Evolutionary conservation across 2,329 filamentous ascomycete species (phyloP).

Genomic region (Fusarium ramigenum): DNA sequence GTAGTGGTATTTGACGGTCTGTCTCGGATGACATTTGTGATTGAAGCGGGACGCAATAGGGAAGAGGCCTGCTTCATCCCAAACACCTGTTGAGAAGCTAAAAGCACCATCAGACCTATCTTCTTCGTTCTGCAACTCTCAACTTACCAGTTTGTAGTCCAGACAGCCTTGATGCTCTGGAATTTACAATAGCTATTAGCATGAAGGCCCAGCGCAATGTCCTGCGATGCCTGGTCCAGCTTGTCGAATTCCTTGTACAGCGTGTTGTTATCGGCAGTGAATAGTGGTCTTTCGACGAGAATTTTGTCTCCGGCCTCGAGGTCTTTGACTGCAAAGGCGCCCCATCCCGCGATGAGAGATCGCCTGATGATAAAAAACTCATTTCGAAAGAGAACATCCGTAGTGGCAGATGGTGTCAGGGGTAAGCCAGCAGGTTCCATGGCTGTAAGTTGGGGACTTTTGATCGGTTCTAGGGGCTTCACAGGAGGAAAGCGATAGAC

Average conservation of each 20-base stretch:
- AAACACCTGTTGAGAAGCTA: constrained; percentile 43
- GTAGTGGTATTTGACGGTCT: constrained; percentile 58
- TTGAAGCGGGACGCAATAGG: constrained; percentile 66
- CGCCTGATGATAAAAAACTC: constrained; percentile 52
- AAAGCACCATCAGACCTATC: neutral
- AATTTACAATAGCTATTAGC: constrained; percentile 44
- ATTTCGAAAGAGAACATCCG: constrained; percentile 48
- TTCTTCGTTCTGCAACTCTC: neutral
- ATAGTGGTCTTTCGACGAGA: constrained; percentile 56
- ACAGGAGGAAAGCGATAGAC: constrained; percentile 8
- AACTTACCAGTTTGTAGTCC: constrained; percentile 59
- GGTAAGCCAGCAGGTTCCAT: constrained; percentile 1
- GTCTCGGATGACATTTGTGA: constrained; percentile 59
- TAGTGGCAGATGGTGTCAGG: neutral
- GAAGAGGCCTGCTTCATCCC: constrained; percentile 54
- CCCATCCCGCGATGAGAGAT: constrained; percentile 56
- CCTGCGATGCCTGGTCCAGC: constrained; percentile 45
- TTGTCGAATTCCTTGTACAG: constrained; percentile 50
- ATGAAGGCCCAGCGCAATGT: constrained; percentile 52
- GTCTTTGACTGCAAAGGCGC: constrained; percentile 55
- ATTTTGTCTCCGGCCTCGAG: constrained; percentile 53
- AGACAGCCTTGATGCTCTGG: constrained; percentile 51
- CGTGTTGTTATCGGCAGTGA: constrained; percentile 44
- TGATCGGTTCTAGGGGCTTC: constrained; percentile 12
- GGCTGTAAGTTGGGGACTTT: neutral